A percentile compares a stretch with the other conserved stretches of the same genome.
These are phyloP conservation scores for Phytophthora niederhauseri DNA, from an alignment of 352 stramenopile species.

Conservation along the genomic window DNA sequence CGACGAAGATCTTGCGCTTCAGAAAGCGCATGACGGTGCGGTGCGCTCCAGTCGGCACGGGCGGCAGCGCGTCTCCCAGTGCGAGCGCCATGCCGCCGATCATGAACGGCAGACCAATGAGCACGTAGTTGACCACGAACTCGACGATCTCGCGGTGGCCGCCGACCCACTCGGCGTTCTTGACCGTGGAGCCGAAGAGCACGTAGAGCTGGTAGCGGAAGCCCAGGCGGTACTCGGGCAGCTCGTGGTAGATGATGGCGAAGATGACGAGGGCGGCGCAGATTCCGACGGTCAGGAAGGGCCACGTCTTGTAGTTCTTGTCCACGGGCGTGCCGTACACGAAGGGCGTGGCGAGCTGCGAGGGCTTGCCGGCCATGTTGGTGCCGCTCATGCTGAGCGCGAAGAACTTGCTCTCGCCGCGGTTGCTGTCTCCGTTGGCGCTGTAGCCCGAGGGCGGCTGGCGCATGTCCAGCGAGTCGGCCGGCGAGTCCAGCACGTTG, in stretches of 20 bases:
- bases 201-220: slow-evolving; percentile 71
- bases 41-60: slow-evolving; percentile 70
- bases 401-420: slow-evolving; percentile 74
- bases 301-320: slow-evolving; percentile 88
- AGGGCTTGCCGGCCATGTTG: slow-evolving; percentile 51
- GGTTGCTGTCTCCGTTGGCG: slow-evolving; percentile 38
- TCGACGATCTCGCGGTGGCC: slow-evolving; percentile 78
- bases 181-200: slow-evolving; percentile 58
- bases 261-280: slow-evolving; percentile 62
- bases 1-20: slow-evolving; percentile 82
- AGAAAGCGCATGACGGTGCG: slow-evolving; percentile 80
- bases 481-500: slow-evolving; percentile 47
- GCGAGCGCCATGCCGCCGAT: slow-evolving; percentile 70
- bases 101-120: slow-evolving; percentile 79
- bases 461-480: slow-evolving; percentile 37
- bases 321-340: slow-evolving; percentile 78
- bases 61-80: slow-evolving; percentile 68
- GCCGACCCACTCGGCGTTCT: slow-evolving; percentile 65
- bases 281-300: slow-evolving; percentile 60
- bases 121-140: slow-evolving; percentile 73
- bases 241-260: slow-evolving; percentile 72
- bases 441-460: slow-evolving; percentile 32
- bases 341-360: slow-evolving; percentile 61
- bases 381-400: slow-evolving; percentile 65
- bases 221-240: slow-evolving; percentile 71